A percentile compares a stretch with the other conserved stretches of the same genome.
These are phyloP conservation scores for Nyssa sinensis DNA, from an alignment of 148 eudicot species.

Conservation along the genomic window DNA sequence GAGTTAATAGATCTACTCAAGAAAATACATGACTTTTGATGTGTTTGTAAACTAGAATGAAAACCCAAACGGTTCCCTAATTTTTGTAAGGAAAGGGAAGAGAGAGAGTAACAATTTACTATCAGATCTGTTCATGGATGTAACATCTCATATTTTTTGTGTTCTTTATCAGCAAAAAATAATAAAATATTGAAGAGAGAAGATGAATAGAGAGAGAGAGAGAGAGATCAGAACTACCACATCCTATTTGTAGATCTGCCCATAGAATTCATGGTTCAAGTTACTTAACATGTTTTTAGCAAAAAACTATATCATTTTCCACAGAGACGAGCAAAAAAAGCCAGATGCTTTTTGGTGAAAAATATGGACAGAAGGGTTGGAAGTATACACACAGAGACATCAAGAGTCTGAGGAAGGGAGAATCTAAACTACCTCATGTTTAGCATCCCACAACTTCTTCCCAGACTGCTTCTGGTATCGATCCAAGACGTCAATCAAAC, in stretches of 20 bases:
- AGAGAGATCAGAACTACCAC: conserved; percentile 7
- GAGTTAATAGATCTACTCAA: conserved; percentile 7
- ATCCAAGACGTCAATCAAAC: conserved; percentile 65
- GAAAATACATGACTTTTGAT: not conserved
- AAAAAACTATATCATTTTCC: conserved; percentile 28
- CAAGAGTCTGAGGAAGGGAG: not conserved
- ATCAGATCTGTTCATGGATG: conserved; percentile 52
- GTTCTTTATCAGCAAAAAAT: conserved; percentile 28
- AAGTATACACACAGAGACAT: too few relatives aligned
- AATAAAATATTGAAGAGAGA: conserved; percentile 14
- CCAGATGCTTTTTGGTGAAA: conserved; percentile 22
- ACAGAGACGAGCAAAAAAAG: conserved; percentile 12
- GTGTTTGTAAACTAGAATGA: not conserved
- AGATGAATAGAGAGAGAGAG: conserved; percentile 3
- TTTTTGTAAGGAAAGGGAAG: conserved; percentile 24
- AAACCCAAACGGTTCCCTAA: not conserved
- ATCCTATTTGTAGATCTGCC: conserved; percentile 58
- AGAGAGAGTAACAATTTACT: conserved; percentile 19
- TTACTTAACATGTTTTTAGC: conserved; percentile 34
- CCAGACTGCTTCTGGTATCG: conserved; percentile 60
- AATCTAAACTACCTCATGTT: conserved; percentile 64
- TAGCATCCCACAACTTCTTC: conserved; percentile 82
- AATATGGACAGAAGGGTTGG: too few relatives aligned
- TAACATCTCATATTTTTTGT: conserved; percentile 45
- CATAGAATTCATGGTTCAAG: conserved; percentile 33